Evolutionary conservation across 2,329 filamentous ascomycete genomes (phyloP).

Genomic region (Colletotrichum navitas): DNA sequence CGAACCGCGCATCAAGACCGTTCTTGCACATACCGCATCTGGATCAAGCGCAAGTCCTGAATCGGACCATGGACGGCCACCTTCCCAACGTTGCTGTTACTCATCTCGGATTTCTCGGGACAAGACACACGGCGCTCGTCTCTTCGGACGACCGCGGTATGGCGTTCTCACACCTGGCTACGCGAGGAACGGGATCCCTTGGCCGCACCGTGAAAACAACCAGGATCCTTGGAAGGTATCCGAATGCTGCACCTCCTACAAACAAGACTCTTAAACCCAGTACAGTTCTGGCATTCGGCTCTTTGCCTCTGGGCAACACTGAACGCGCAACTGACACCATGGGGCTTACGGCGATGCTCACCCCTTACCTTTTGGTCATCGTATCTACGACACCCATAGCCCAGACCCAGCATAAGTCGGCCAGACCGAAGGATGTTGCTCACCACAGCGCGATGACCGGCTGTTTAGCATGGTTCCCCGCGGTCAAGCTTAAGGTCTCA

Average conservation of each 20-base stretch:
- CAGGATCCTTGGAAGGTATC: constrained; percentile 91
- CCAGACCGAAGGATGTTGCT: constrained; percentile 89
- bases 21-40: constrained; percentile 90
- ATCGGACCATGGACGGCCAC: constrained; percentile 84
- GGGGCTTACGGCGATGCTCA: constrained; percentile 94
- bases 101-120: constrained; percentile 95
- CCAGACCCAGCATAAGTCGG: constrained; percentile 95
- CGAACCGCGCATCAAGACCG: constrained; percentile 81
- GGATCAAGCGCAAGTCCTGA: constrained; percentile 72
- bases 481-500: constrained; percentile 87
- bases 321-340: constrained; percentile 89
- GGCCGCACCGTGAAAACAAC: constrained; percentile 90
- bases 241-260: constrained; percentile 71
- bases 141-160: constrained; percentile 96
- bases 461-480: constrained; percentile 96
- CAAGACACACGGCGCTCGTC: constrained; percentile 91
- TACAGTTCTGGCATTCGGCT: constrained; percentile 91
- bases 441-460: constrained; percentile 94
- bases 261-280: constrained; percentile 87
- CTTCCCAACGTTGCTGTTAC: constrained; percentile 81
- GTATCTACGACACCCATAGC: constrained; percentile 97
- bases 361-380: constrained; percentile 94
- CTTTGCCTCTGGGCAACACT: constrained; percentile 92
- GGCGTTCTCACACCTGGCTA: constrained; percentile 98
- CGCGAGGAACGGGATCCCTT: constrained; percentile 87